Conservation (phyloP, 2,329 filamentous ascomycete species). For the Zasmidium angulare region DNA sequence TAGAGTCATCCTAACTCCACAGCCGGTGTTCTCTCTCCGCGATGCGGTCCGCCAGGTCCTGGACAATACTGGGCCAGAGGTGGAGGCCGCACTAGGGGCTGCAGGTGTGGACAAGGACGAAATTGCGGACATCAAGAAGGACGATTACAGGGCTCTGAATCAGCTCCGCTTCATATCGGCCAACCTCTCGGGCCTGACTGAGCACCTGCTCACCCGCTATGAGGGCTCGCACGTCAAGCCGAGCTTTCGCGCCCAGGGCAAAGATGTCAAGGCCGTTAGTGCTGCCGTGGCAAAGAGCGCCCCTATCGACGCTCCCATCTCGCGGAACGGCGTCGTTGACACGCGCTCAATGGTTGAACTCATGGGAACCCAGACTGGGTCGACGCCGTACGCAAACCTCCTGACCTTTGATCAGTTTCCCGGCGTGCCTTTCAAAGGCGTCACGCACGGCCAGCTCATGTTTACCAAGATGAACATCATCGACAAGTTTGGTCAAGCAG, state of each 20-base stretch:
- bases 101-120: too few relatives aligned
- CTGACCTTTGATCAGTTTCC: not conserved
- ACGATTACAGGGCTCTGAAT: not conserved
- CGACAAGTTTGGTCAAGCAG: slow-evolving; percentile 8
- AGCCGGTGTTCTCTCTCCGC: not conserved
- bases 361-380: slow-evolving; percentile 6
- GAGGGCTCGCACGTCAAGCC: slow-evolving; percentile 12
- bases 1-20: slow-evolving; percentile 5
- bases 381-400: slow-evolving; percentile 4
- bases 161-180: slow-evolving; percentile 2
- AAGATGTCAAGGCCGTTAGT: not conserved
- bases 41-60: not conserved
- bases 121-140: not conserved
- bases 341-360: not conserved
- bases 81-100: too few relatives aligned
- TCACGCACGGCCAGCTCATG: slow-evolving; percentile 49
- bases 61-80: not conserved
- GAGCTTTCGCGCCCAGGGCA: not conserved
- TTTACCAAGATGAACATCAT: slow-evolving; percentile 43
- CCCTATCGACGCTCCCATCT: not conserved
- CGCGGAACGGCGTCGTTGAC: not conserved
- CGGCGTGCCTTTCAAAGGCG: slow-evolving; percentile 44
- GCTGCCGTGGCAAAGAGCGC: not conserved
- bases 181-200: slow-evolving; percentile 4
- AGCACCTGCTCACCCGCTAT: slow-evolving; percentile 3